Evolutionary conservation across 2,329 filamentous ascomycete species (phyloP), one percentile per base, ranked within the genome.

Genomic region (Elsinoe perseae): DNA sequence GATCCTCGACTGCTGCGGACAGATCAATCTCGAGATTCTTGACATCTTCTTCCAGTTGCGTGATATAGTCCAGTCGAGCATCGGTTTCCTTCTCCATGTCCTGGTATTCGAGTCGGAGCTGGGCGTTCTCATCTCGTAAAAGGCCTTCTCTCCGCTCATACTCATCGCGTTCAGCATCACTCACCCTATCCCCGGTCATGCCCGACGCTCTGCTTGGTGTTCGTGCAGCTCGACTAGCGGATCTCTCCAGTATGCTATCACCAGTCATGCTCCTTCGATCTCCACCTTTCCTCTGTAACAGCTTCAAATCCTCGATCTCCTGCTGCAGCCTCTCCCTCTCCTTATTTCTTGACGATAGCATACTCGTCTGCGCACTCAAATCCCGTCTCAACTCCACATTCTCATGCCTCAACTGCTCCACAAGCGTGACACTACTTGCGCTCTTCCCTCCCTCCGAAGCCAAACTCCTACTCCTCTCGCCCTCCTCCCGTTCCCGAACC

Each of bases 261-360:
- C 92, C 84, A 1, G 89, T 77, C 55, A 80, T 70, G 2, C 81
- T 84, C 57, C 78, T 73, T 66, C 62, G 80, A 54, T 70, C 71
- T 60, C 82, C 86, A 27, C 82, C 82, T 60, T 89, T 84, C 56
- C 90, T 84, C 62, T 90, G 85, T 1, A 87, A 83, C 64, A 97
- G 83, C 72, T 97, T 98, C 60, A 98, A 77, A 60, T 96, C 91
- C 71, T 98, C 93, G 60, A 97, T 97, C 69, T 98, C 92, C 67
- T 95, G 89, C 69, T 97, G 95, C 7, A 98, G 77, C 4, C 90
- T 83, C 68, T 97, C 91, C 67, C 95, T 95, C 68, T 98, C 93
- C 23, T 90, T 86, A 66, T 96, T 96, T 21, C 93, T 82, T 32
- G 93, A 97, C 1, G 92, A 96, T 30, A 98, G 80, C 89, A 98